These are phyloP conservation scores for Fusarium avenaceum DNA, from an alignment of 2,329 filamentous ascomycete genomes.

Conservation along the genomic window DNA sequence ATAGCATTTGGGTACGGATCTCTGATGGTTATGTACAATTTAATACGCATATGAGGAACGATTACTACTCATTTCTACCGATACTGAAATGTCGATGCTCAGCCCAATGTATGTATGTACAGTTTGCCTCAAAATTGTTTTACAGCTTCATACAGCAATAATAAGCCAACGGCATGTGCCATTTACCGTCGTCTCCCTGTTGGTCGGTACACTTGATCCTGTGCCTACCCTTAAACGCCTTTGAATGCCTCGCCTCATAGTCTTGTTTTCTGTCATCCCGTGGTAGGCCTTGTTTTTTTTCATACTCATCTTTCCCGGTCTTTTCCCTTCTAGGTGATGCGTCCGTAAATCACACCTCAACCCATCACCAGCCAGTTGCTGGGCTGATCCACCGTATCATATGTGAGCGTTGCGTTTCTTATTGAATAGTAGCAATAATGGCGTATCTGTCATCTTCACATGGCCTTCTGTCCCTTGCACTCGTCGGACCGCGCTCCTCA, in stretches of 20 bases:
- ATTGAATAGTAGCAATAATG: constrained; percentile 9
- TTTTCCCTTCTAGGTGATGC: constrained; percentile 14
- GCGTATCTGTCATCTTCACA: not conserved
- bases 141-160: constrained; percentile 5
- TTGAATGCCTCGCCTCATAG: constrained; percentile 28
- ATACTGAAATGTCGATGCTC: not conserved
- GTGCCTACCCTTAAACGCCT: constrained; percentile 36
- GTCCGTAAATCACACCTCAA: constrained; percentile 11
- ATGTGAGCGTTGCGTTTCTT: constrained; percentile 25
- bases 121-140: constrained; percentile 18
- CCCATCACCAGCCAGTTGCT: not conserved
- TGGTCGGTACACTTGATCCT: constrained; percentile 5
- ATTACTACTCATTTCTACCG: not conserved
- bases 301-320: not conserved
- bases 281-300: not conserved
- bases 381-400: constrained; percentile 13
- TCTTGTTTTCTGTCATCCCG: constrained; percentile 12
- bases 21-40: too few species aligned
- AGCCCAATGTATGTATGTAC: not conserved
- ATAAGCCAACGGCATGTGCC: constrained; percentile 5
- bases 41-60: too few species aligned
- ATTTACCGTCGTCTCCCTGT: constrained; percentile 12
- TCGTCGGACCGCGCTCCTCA: constrained; percentile 33
- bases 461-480: constrained; percentile 1
- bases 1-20: too few species aligned